Base-by-base conservation (phyloP, 129 eudicot species). In the Tagetes erecta region DNA sequence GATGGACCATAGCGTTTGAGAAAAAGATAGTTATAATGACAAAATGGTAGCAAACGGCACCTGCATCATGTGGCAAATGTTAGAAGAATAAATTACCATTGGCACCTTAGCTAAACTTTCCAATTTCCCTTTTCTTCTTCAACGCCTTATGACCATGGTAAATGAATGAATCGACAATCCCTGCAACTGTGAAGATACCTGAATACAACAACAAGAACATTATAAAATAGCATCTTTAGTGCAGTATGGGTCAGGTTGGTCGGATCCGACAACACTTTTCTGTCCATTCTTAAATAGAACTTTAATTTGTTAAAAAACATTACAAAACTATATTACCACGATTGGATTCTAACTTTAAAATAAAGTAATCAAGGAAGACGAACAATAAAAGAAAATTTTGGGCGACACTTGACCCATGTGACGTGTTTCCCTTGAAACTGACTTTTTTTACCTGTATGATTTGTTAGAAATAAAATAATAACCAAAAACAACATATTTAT, bases 181-280 rank as follows among this genome's bases (percentile, higher is more conserved):
- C 98, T 3, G 98, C 92, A 41, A 93, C 92, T 41, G 98, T 88
- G 79, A 87, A 93, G 64, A 83, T 70, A 67, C 98, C 98, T 93
- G 86, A 60, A 75, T 3, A 62, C 38, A 42, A 52, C 44, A 60
- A 60, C 40, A 60, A 36, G 27, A 52, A 44, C 6, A 44, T 6
- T 44, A 2, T 6, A 42, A 44, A 44, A 44, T 44, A 44, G 13
- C 51, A 46, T 46, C 27, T 45, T 46, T 46, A 10, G 51, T 46
- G 51, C 51, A 10, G n/a, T 10, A 10, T 46, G 10, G 10, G 13
- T 46, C 51, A 9, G 51, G n/a, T 39, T 39, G 41, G 41, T 39
- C 4, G 41, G 3, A 39, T 39, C 41, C 41, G 41, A 2, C 41
- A 39, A 39, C 41, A 39, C 41, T 50, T 50, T 50, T 11, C 27